phyloP scores from a whole-genome alignment of 1,284 basidiomycete genomes.

The Malassezia restricta region DNA sequence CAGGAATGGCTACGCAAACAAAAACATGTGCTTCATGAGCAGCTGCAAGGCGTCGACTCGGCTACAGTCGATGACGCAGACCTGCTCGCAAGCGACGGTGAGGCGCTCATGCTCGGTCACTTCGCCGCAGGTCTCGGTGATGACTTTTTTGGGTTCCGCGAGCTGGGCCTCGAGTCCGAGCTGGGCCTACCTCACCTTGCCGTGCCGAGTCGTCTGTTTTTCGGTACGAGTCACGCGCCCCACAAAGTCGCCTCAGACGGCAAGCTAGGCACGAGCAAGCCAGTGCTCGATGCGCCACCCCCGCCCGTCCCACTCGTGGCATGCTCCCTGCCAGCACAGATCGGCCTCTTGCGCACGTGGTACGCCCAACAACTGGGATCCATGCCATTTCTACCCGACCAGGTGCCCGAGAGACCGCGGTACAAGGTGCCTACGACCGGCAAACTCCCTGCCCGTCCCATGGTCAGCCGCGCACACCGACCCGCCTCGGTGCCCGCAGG shows the following conservation, averaged over 20 bases:
- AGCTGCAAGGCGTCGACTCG: slow-evolving; percentile 49
- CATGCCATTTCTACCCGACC: slow-evolving; percentile 23
- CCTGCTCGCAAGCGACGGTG: slow-evolving; percentile 68
- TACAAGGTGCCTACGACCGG: slow-evolving; percentile 42
- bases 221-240: slow-evolving; percentile 51
- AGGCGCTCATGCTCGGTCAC: slow-evolving; percentile 61
- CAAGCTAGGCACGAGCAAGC: background rate
- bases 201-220: slow-evolving; percentile 67
- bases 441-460: slow-evolving; percentile 29
- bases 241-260: background rate
- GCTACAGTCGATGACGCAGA: slow-evolving; percentile 55
- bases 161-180: slow-evolving; percentile 77
- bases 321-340: slow-evolving; percentile 60
- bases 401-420: slow-evolving; percentile 32
- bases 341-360: slow-evolving; percentile 69
- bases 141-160: slow-evolving; percentile 79
- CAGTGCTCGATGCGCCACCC: slow-evolving; percentile 63
- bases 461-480: slow-evolving; percentile 32
- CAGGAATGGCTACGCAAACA: slow-evolving; percentile 74
- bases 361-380: slow-evolving; percentile 46
- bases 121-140: slow-evolving; percentile 80
- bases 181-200: slow-evolving; percentile 65
- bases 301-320: slow-evolving; percentile 62
- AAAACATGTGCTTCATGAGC: slow-evolving; percentile 64
- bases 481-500: slow-evolving; percentile 15